Base-by-base conservation (phyloP, 345 rosid species). In the Raphanus raphanistrum region DNA sequence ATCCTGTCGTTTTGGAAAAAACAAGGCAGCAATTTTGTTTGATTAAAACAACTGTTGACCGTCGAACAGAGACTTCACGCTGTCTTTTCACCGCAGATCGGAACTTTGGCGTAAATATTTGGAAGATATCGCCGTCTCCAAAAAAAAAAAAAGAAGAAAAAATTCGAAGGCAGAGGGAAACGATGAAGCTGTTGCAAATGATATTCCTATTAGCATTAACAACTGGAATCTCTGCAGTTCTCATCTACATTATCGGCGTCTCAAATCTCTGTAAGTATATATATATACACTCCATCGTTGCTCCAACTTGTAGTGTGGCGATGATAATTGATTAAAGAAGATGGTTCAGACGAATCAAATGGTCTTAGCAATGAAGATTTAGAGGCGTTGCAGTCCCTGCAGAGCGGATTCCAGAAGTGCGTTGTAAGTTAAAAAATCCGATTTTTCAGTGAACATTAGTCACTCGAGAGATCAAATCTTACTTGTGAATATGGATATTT, bases 221-320 rank as follows among this genome's bases (percentile, higher is more conserved):
- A 12, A 92, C 91, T 66, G 97, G 97, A 29, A 27, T 89, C 71
- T 84, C 87, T 2, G 92, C 90, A 21, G 87, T 94, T 67, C 81
- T 91, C 83, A 85, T 92, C 78, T 92, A 90, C 85, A 83, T 91
- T 81, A 69, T 85, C 75, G 99, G 97, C 77, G 82, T 95, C 84
- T 86, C 97, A 33, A 74, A 81, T 85, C 84, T 85, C 59, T 71
- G 98, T 92, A 80, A 61, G 83, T 79, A n/a, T 79, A n/a, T 28
- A 54, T 1, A 41, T 4, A 36, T n/a, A 11, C 50, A 48, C 72
- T 63, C 67, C 59, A 2, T 63, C 35, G 27, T 59, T 36, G 58
- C 48, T 76, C n/a, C n/a, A n/a, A n/a, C 48, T 41, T 15, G n/a
- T 15, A 17, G 63, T 36, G 26, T 59, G 17, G 48, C 10, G 66